phyloP scores from a whole-genome alignment of 2,329 filamentous ascomycete genomes.

The Xenosphaeropsis pyriputrescens region DNA sequence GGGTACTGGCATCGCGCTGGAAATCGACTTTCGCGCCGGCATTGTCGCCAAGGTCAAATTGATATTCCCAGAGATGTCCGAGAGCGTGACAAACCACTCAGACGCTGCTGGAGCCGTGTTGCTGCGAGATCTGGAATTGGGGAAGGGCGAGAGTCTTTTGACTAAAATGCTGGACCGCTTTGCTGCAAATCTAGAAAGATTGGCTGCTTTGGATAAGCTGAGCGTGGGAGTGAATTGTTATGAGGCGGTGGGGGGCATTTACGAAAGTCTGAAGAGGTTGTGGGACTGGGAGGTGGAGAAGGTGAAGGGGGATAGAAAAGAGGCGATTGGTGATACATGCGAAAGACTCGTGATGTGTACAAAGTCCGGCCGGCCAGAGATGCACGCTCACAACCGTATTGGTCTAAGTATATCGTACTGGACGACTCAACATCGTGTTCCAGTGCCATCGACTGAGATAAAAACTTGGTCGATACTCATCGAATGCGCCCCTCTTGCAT shows the following conservation, averaged over 20 bases:
- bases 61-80: conserved; percentile 43
- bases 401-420: conserved; percentile 68
- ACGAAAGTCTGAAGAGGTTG: conserved; percentile 53
- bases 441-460: conserved; percentile 20
- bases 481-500: conserved; percentile 38
- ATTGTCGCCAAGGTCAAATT: conserved; percentile 48
- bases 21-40: conserved; percentile 46
- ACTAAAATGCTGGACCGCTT: conserved; percentile 60
- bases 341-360: conserved; percentile 36
- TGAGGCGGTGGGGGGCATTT: conserved; percentile 62
- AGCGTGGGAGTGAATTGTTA: conserved; percentile 63
- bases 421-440: conserved; percentile 43
- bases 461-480: conserved; percentile 54
- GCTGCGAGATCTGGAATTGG: conserved; percentile 44
- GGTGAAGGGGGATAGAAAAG: conserved; percentile 31
- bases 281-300: conserved; percentile 54
- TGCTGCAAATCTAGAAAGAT: conserved; percentile 52
- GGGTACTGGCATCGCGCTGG: conserved; percentile 42
- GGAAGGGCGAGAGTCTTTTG: conserved; percentile 43
- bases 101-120: conserved; percentile 51
- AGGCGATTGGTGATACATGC: conserved; percentile 25
- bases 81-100: conserved; percentile 42
- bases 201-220: conserved; percentile 57
- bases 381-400: conserved; percentile 53
- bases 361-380: conserved; percentile 53